These are phyloP conservation scores for Chlorella sp. DNA, from an alignment of 139 green algal species.

Conservation along the genomic window DNA sequence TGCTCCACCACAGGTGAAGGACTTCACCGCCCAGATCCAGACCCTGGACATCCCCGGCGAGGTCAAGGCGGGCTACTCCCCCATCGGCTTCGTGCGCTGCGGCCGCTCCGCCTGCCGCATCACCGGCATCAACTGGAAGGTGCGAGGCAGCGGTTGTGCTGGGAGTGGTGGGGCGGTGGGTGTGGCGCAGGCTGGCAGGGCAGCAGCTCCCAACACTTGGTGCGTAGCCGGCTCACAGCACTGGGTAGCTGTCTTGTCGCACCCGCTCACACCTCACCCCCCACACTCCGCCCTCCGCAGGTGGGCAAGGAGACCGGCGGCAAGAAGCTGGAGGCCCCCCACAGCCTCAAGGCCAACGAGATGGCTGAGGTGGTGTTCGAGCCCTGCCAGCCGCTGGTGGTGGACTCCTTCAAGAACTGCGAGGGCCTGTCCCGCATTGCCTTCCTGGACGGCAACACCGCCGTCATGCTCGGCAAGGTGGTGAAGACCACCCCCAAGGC, in stretches of 20 bases:
- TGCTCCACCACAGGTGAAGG: conserved; percentile 66
- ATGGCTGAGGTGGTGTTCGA: conserved; percentile 90
- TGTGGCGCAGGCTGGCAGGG: too few species aligned
- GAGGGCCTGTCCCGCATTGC: conserved; percentile 94
- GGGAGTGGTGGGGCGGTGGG: background rate
- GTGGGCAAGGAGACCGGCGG: conserved; percentile 95
- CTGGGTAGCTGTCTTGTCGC: background rate
- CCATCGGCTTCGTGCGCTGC: conserved; percentile 93
- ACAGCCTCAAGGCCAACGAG: conserved; percentile 94
- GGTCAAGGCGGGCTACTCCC: conserved; percentile 92
- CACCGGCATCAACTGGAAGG: conserved; percentile 90
- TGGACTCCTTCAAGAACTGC: conserved; percentile 94
- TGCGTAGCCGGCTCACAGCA: too few species aligned
- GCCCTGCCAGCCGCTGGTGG: conserved; percentile 87
- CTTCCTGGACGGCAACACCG: conserved; percentile 95
- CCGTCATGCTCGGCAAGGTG: conserved; percentile 97
- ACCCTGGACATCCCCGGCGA: conserved; percentile 94
- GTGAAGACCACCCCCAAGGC: too few species aligned
- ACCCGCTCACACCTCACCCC: background rate
- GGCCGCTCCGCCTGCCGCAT: conserved; percentile 90
- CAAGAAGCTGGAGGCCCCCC: conserved; percentile 92
- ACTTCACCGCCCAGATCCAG: conserved; percentile 94
- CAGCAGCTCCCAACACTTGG: too few species aligned
- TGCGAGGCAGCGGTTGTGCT: conserved; percentile 6
- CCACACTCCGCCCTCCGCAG: conserved; percentile 8